Evolutionary conservation across 805 yeast species (phyloP).

Genomic region (Yarrowia divulgata): DNA sequence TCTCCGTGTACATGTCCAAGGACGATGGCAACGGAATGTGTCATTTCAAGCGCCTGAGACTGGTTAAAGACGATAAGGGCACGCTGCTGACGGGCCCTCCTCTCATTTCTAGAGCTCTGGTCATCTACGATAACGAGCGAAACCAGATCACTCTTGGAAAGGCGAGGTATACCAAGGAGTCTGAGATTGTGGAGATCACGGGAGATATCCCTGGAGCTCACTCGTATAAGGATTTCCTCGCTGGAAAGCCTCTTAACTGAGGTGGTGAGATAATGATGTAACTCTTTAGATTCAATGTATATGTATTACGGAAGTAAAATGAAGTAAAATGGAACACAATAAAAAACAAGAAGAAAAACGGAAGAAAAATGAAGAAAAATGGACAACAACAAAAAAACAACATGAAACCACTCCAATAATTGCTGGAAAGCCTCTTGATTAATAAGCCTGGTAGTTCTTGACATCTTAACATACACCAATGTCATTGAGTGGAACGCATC

Average conservation of each 20-base stretch:
- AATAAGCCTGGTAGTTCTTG: no score
- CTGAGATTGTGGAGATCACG: neutral
- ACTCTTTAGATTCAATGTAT: no score
- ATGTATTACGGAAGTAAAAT: no score
- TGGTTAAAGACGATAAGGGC: neutral
- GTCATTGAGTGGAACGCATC: no score
- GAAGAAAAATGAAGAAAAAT: no score
- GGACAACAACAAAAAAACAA: no score
- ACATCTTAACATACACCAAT: no score
- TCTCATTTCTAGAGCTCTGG: constrained; percentile 8
- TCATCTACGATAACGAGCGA: neutral
- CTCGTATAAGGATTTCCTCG: neutral
- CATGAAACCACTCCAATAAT: no score
- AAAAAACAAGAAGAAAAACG: no score
- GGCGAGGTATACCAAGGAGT: neutral
- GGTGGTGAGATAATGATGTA: no score
- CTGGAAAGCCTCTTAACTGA: neutral
- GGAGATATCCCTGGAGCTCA: neutral
- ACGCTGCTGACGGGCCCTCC: constrained; percentile 12
- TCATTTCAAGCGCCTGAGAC: neutral
- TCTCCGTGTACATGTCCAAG: neutral
- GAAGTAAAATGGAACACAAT: no score
- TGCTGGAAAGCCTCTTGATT: no score
- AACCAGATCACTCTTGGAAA: constrained; percentile 3
- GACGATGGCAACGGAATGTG: neutral